Evolutionary conservation across 805 yeast species (phyloP), one percentile per base, ranked within the genome.

Genomic region (Candida ficus): DNA sequence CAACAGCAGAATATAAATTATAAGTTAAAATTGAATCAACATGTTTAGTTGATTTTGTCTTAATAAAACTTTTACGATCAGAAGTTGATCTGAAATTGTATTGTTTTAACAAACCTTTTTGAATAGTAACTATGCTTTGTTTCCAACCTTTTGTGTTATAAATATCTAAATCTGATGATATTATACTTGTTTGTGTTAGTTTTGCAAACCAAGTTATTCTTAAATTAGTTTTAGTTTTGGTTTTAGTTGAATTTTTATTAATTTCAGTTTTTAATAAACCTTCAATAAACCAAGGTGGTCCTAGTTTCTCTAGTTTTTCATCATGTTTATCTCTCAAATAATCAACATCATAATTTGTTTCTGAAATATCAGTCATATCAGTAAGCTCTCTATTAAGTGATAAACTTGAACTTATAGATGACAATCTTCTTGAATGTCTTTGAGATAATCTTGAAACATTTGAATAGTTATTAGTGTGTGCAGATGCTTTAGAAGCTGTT

Each of bases 211-310:
- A 63, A 45, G 31, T 32, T 2, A 25, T 32, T 28, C 42, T 42
- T 4, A 36, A 11, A 9, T 27, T 19, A 4, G 21, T 12, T 19
- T 12, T 12, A 12, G 14, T 22, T 17, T 26, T 20, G 10, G 19
- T 6, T 10, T 31, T 31, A n/a, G 16, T 41, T 19, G 31, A 21
- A 1, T 14, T n/a, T 6, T 19, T 37, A n/a, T 34, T 25, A 12
- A 26, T 10, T 33, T 50, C 56, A 27, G 58, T 53, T 44, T 73
- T 67, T 48, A 80, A 64, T 28, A 83, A 53, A 2, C 93, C 91
- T 61, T 83, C 91, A 54, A 83, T 80, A 42, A 80, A 70, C 77
- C 86, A 83, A 1, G 93, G 91, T 1, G 90, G 78, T 2, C 91
- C 91, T 38, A 71, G 71, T 34, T 78, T 64, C 52, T 80, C 89